Evolutionary conservation across 345 rosid species (phyloP).

Genomic region (Gossypium mustelinum): DNA sequence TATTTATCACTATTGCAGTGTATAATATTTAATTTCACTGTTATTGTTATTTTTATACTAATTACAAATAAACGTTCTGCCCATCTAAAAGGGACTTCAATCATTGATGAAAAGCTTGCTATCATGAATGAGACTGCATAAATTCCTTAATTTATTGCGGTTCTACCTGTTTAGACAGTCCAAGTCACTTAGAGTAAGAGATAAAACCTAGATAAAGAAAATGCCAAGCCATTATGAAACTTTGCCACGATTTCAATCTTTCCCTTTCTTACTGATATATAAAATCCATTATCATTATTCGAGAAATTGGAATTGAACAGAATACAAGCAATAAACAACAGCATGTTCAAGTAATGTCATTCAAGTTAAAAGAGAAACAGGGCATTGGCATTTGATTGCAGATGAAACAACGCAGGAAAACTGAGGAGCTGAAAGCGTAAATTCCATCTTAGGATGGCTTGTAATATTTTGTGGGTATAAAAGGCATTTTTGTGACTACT

Average conservation of each 20-base stretch:
- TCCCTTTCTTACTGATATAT: background rate
- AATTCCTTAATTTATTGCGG: too few species aligned
- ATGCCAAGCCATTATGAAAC: background rate
- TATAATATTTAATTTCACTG: too few species aligned
- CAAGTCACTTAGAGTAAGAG: too few species aligned
- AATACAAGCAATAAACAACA: background rate
- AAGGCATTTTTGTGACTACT: slow-evolving; percentile 73
- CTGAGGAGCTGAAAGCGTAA: background rate
- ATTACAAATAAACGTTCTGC: rapidly evolving
- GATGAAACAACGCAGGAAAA: background rate
- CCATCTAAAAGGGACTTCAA: rapidly evolving
- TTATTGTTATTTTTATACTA: rapidly evolving
- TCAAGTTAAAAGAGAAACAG: background rate
- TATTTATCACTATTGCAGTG: too few species aligned
- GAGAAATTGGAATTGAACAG: background rate
- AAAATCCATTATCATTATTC: background rate
- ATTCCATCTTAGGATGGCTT: slow-evolving; percentile 56
- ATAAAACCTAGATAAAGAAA: too few species aligned
- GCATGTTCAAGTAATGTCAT: background rate
- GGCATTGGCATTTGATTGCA: background rate
- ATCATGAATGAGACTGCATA: too few species aligned
- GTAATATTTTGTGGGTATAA: slow-evolving; percentile 78
- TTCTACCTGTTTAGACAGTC: too few species aligned
- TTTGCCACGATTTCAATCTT: background rate
- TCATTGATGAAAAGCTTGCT: too few species aligned